Evolutionary conservation across 2,329 filamentous ascomycete species (phyloP), one percentile per base, ranked within the genome.

Genomic region (Colletotrichum gigasporum): DNA sequence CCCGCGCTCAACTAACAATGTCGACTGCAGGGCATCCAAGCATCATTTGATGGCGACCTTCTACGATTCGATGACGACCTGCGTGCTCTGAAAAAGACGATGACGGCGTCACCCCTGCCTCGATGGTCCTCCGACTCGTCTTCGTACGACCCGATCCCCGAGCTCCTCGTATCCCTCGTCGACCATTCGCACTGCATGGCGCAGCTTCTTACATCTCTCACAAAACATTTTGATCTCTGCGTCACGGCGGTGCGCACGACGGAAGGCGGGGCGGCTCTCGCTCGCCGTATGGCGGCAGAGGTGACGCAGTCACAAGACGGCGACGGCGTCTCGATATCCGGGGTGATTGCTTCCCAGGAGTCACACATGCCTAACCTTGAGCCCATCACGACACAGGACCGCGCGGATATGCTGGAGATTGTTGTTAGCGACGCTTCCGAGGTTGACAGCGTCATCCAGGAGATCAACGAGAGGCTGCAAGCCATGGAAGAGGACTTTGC

Each of bases 181-280:
- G 83, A 83, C 12, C 89, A 95, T 69, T 94, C 94, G 0, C 89
- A 92, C 67, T 88, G 90, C 70, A 95, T 96, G 89, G 95, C 94
- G 5, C 85, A 90, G 61, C 85, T 93, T 5, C 86, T 98, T 2
- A 87, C 93, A 60, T 93, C 91, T 1, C 82, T 98, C 4, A 94
- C 93, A 7, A 87, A 86, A 24, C 95, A 98, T 78, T 97, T 97
- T 74, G 95, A 98, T 75, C 87, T 97, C 68, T 97, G 95, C 75
- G 92, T 97, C 12, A 95, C 91, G 1, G 95, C 95, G 1, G 90
- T 97, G 42, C 92, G 94, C 64, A 93, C 95, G 52, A 97, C 94
- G 3, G 94, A 97, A 79, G 91, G 91, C 28, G 91, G 90, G 5
- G 88, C 89, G 11, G 90, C 88, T 5, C 82, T 90, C 45, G 91